Evolutionary conservation across 305 asterid species (phyloP).

Genomic region (Solanum aculeatissimum): DNA sequence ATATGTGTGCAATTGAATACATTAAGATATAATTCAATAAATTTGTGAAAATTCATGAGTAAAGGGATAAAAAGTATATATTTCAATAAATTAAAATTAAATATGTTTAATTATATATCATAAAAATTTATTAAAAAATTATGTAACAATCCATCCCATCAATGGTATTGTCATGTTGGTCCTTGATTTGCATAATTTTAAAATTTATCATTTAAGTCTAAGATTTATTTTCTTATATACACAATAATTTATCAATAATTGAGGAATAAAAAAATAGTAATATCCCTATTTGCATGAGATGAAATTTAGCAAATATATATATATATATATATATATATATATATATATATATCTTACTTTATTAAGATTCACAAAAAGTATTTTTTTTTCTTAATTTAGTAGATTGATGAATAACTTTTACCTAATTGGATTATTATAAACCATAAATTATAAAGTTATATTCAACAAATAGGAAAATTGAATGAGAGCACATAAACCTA

Average conservation of each 20-base stretch:
- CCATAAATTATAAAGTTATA: background rate
- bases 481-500: background rate
- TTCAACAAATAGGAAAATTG: background rate
- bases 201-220: background rate
- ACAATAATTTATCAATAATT: background rate
- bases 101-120: background rate
- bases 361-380: background rate
- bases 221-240: too few species aligned
- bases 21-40: background rate
- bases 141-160: background rate
- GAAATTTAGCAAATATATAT: too few species aligned
- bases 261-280: background rate
- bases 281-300: background rate
- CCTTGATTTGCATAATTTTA: background rate
- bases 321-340: too few species aligned
- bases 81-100: background rate
- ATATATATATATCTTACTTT: too few species aligned
- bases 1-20: background rate
- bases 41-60: background rate
- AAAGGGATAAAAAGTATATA: background rate
- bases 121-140: background rate
- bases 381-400: background rate
- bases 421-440: background rate
- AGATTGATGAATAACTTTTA: background rate
- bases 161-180: too few species aligned